Percentiles rank a stretch among this genome's conserved stretches.
Evolutionary conservation across 2,329 filamentous ascomycete species (phyloP).

Genomic region (Aspergillus aculeatus): DNA sequence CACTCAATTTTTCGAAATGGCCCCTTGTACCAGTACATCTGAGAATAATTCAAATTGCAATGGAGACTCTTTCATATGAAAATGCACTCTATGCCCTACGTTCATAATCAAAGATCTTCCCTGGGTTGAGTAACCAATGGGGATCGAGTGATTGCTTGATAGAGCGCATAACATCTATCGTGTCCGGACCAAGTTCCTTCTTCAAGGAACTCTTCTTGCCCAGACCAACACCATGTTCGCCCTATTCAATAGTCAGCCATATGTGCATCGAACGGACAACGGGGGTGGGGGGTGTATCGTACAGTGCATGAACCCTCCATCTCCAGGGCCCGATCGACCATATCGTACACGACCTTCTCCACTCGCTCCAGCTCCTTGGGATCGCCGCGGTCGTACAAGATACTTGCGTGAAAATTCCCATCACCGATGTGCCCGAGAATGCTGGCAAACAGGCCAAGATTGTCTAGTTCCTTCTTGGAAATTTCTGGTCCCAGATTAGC

Average conservation of each 20-base stretch:
- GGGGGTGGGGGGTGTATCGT: slow-evolving; percentile 14
- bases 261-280: not conserved
- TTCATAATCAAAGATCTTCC: slow-evolving; percentile 77
- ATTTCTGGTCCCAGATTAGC: slow-evolving; percentile 57
- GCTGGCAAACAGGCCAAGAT: slow-evolving; percentile 80
- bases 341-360: slow-evolving; percentile 78
- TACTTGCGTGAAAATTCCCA: slow-evolving; percentile 91
- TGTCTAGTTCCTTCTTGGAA: slow-evolving; percentile 85
- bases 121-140: slow-evolving; percentile 85
- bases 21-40: too few relatives aligned
- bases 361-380: slow-evolving; percentile 71
- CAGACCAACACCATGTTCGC: slow-evolving; percentile 81
- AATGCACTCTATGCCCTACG: slow-evolving; percentile 13
- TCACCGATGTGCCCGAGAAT: slow-evolving; percentile 89
- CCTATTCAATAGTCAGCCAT: slow-evolving; percentile 38
- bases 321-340: slow-evolving; percentile 85
- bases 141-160: slow-evolving; percentile 84
- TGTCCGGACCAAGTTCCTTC: slow-evolving; percentile 76
- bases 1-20: too few relatives aligned
- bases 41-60: too few relatives aligned
- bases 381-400: slow-evolving; percentile 76
- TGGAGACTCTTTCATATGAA: not conserved
- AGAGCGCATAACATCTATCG: slow-evolving; percentile 77
- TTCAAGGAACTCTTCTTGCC: slow-evolving; percentile 80
- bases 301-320: slow-evolving; percentile 90